A percentile compares a stretch with the other conserved stretches of the same genome.
Conservation (phyloP, 2,329 filamentous ascomycete genomes). For the Ophiocordyceps robertsii region DNA sequence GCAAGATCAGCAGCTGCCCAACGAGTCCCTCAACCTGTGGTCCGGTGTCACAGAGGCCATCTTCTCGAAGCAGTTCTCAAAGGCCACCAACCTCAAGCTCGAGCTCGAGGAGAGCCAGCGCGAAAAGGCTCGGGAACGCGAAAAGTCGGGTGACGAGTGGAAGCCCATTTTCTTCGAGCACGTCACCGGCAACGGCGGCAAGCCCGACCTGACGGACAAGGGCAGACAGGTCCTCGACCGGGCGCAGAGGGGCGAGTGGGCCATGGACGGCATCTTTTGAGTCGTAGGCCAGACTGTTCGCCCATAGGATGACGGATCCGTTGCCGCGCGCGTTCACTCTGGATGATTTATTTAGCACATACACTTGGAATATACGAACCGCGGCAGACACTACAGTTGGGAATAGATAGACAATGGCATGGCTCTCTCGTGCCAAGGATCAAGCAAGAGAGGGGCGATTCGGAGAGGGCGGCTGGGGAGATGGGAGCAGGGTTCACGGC, state of each 20-base stretch:
- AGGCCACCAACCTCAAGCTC: conserved; percentile 76
- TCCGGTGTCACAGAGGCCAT: conserved; percentile 78
- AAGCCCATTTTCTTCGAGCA: conserved; percentile 77
- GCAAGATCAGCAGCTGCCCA: conserved; percentile 62
- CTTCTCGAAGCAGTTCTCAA: conserved; percentile 63
- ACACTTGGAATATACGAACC: neutral
- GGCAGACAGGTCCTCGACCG: conserved; percentile 35
- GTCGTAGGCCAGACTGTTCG: neutral
- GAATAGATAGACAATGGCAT: conserved; percentile 1
- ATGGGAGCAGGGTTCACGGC: neutral
- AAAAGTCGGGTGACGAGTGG: conserved; percentile 57
- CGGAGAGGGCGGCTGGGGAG: neutral
- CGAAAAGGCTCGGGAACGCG: conserved; percentile 68
- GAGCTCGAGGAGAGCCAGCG: conserved; percentile 87
- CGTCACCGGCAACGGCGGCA: conserved; percentile 38
- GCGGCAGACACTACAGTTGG: neutral
- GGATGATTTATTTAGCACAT: neutral
- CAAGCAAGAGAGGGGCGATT: neutral
- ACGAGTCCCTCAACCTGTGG: conserved; percentile 88
- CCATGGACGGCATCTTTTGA: conserved; percentile 29
- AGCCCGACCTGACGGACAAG: conserved; percentile 41
- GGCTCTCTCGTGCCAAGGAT: neutral
- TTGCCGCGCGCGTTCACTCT: no score
- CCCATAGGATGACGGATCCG: no score
- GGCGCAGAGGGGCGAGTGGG: conserved; percentile 41